These are phyloP conservation scores for Puccinia hordei DNA, from an alignment of 1,284 basidiomycete species.

Conservation along the genomic window DNA sequence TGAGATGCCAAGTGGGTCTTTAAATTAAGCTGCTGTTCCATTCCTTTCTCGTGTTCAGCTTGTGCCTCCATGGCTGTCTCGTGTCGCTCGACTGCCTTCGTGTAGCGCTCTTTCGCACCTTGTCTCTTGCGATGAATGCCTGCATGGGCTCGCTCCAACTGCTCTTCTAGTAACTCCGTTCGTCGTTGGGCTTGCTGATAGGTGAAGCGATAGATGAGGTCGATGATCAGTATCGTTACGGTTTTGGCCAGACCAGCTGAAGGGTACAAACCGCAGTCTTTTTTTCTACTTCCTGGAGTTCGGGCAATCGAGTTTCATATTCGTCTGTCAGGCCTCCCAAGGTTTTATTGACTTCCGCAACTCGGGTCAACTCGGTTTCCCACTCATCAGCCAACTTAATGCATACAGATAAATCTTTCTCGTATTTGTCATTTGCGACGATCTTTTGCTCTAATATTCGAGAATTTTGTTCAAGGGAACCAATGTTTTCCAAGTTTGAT, in stretches of 20 bases:
- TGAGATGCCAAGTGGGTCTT: background rate
- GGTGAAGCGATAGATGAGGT: background rate
- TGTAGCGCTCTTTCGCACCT: slow-evolving; percentile 17
- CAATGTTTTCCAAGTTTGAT: slow-evolving; percentile 9
- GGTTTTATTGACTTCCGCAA: slow-evolving; percentile 51
- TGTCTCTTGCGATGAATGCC: slow-evolving; percentile 38
- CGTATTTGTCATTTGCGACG: slow-evolving; percentile 13
- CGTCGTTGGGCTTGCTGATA: slow-evolving; percentile 44
- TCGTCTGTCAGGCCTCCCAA: slow-evolving; percentile 52
- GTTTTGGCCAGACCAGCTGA: background rate
- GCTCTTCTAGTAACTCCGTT: slow-evolving; percentile 29
- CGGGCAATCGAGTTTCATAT: slow-evolving; percentile 50
- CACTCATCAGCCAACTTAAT: slow-evolving; percentile 54
- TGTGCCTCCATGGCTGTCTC: background rate
- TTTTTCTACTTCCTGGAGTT: slow-evolving; percentile 53
- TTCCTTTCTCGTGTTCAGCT: slow-evolving; percentile 30
- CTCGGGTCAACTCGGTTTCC: slow-evolving; percentile 52
- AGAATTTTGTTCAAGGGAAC: slow-evolving; percentile 30
- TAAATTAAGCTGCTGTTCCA: slow-evolving; percentile 25
- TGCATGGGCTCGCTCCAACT: slow-evolving; percentile 30
- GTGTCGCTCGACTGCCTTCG: slow-evolving; percentile 26
- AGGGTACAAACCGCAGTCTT: slow-evolving; percentile 30
- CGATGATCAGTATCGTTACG: background rate
- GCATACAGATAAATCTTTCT: slow-evolving; percentile 52
- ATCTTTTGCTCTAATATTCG: slow-evolving; percentile 34